A percentile compares a stretch with the other conserved stretches of the same genome.
These are phyloP conservation scores for Podaxis sp. DNA, from an alignment of 768 basidiomycete species.

Conservation along the genomic window DNA sequence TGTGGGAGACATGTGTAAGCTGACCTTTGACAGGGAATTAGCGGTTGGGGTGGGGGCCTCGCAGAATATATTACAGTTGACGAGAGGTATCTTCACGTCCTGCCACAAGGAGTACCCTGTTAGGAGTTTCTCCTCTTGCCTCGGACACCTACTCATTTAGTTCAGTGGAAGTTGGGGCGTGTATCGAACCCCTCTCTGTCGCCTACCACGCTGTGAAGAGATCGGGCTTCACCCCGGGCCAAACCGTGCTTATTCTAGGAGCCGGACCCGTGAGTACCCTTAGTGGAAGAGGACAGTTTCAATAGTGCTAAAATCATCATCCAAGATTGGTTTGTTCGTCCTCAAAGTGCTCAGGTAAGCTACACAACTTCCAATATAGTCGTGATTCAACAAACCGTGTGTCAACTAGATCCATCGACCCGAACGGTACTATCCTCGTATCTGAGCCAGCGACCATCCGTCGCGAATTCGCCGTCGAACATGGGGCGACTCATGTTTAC, in stretches of 20 bases:
- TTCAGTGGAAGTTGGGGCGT: slow-evolving; percentile 43
- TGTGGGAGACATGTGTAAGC: not conserved
- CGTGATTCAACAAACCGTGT: not conserved
- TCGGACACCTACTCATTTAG: not conserved
- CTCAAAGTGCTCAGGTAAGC: slow-evolving; percentile 32
- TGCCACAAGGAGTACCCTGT: slow-evolving; percentile 36
- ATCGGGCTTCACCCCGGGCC: slow-evolving; percentile 31
- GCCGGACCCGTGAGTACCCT: slow-evolving; percentile 36
- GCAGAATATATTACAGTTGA: slow-evolving; percentile 36
- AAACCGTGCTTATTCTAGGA: slow-evolving; percentile 37
- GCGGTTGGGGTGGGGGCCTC: slow-evolving; percentile 39
- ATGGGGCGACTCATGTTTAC: slow-evolving; percentile 33
- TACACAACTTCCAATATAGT: not conserved
- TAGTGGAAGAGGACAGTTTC: not conserved
- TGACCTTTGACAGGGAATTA: slow-evolving; percentile 27
- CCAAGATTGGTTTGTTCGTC: slow-evolving; percentile 34
- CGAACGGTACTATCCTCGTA: slow-evolving; percentile 24
- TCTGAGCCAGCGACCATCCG: slow-evolving; percentile 38
- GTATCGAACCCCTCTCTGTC: slow-evolving; percentile 43
- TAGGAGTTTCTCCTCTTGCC: slow-evolving; percentile 11
- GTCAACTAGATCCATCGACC: slow-evolving; percentile 23
- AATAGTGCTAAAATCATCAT: not conserved
- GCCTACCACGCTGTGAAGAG: slow-evolving; percentile 41
- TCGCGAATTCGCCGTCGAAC: slow-evolving; percentile 29
- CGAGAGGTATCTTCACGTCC: slow-evolving; percentile 28